Conservation (phyloP, 805 yeast species). For the Starmerella sp. region DNA sequence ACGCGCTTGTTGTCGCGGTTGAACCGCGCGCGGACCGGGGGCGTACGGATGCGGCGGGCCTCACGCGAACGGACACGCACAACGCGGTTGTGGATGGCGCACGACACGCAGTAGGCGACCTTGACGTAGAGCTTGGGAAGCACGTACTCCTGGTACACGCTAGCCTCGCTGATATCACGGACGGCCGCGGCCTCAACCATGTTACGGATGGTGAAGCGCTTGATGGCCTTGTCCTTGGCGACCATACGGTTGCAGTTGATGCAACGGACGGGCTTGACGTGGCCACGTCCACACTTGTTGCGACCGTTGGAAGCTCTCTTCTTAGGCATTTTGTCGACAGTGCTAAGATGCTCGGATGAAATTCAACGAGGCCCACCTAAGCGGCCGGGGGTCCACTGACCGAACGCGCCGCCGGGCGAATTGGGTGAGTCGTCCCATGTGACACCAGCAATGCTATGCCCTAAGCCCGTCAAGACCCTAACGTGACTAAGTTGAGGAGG, state of each 20-base stretch:
- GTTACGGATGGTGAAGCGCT: constrained; percentile 99
- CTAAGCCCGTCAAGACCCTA: background rate
- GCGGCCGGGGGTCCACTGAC: constrained; percentile 2
- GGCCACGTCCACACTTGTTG: constrained; percentile 99
- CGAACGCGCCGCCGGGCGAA: constrained; percentile 1
- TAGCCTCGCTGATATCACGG: constrained; percentile 99
- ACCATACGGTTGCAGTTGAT: constrained; percentile 99
- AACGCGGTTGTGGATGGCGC: constrained; percentile 99
- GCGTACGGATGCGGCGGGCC: constrained; percentile 97
- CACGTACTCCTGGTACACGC: constrained; percentile 98
- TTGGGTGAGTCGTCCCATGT: constrained; percentile 4
- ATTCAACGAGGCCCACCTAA: constrained; percentile 4
- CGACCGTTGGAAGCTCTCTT: constrained; percentile 99
- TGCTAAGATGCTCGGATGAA: constrained; percentile 10
- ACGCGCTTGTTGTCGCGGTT: constrained; percentile 85
- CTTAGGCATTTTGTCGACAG: constrained; percentile 74
- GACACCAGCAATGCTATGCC: background rate
- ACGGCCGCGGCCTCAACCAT: constrained; percentile 99
- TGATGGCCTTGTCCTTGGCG: constrained; percentile 99
- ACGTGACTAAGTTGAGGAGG: background rate
- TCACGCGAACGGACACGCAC: constrained; percentile 99
- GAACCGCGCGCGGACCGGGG: constrained; percentile 99
- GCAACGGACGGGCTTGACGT: constrained; percentile 99
- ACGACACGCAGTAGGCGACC: constrained; percentile 99
- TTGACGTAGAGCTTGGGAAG: constrained; percentile 99